Percentiles rank a stretch among this genome's conserved stretches.
Evolutionary conservation across 208 protist genomes (phyloP).

Genomic region (Trypanosoma theileri): DNA sequence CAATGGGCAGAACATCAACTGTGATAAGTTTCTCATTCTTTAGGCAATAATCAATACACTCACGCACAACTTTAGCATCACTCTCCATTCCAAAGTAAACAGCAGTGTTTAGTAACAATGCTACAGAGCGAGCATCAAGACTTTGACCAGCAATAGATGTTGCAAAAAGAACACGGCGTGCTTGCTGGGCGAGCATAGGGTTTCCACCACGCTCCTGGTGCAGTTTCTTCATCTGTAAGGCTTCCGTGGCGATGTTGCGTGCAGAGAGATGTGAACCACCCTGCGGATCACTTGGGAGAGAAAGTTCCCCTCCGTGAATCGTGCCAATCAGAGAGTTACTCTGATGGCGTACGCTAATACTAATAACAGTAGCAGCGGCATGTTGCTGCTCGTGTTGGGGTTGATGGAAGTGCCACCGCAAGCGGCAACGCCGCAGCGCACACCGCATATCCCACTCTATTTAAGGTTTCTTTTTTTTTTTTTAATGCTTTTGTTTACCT

Average conservation of each 20-base stretch:
- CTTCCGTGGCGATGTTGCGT: conserved; percentile 85
- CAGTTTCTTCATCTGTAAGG: conserved; percentile 91
- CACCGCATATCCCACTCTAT: conserved; percentile 14
- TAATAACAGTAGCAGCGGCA: not conserved
- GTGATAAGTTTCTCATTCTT: conserved; percentile 90
- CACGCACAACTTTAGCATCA: conserved; percentile 86
- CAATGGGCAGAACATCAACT: conserved; percentile 79
- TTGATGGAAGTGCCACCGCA: conserved; percentile 7
- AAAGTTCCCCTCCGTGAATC: conserved; percentile 60
- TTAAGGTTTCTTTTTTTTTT: not conserved
- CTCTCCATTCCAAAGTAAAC: conserved; percentile 94
- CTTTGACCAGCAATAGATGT: conserved; percentile 86
- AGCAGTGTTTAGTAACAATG: conserved; percentile 85
- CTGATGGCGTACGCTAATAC: conserved; percentile 14
- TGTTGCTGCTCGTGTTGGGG: conserved; percentile 1
- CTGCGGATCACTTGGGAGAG: conserved; percentile 62
- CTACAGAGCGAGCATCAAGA: conserved; percentile 84
- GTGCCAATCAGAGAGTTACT: conserved; percentile 28
- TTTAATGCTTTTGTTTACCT: not conserved
- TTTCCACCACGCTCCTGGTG: conserved; percentile 88
- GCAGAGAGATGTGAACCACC: conserved; percentile 77
- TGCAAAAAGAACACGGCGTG: conserved; percentile 86
- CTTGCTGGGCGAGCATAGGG: conserved; percentile 91
- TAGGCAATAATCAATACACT: conserved; percentile 91
- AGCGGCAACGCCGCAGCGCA: conserved; percentile 9